A percentile compares a stretch with the other conserved stretches of the same genome.
Evolutionary conservation across 345 rosid species (phyloP).

Genomic region (Cochlearia excelsa): DNA sequence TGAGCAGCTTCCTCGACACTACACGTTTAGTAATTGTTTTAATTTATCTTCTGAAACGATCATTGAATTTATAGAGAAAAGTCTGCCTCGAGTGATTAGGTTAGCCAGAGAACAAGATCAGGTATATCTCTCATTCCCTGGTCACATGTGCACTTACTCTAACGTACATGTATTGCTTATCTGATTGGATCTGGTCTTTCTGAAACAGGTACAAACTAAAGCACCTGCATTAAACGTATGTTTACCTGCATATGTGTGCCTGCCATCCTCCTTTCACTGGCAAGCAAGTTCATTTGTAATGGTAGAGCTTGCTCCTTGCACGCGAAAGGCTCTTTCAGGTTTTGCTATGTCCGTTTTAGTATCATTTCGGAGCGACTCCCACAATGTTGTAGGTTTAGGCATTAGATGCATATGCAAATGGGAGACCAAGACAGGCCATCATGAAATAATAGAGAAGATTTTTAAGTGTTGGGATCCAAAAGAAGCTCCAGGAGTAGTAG

Average conservation of each 20-base stretch:
- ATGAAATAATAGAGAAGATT: neutral
- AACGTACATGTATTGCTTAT: neutral
- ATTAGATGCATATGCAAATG: conserved; percentile 15
- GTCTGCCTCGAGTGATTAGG: neutral
- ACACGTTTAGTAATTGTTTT: conserved; percentile 34
- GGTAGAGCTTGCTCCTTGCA: neutral
- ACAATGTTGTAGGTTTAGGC: neutral
- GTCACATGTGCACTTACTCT: neutral
- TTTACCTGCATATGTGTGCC: conserved; percentile 27
- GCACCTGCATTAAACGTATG: neutral
- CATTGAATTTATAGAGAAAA: neutral
- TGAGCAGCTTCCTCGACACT: too few relatives aligned
- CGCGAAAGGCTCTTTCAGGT: conserved; percentile 14
- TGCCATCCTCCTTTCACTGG: conserved; percentile 1
- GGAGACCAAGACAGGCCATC: neutral
- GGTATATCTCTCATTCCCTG: neutral
- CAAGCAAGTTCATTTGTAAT: conserved; percentile 2
- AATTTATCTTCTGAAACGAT: neutral
- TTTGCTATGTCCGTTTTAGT: conserved; percentile 24
- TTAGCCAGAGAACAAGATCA: conserved; percentile 1
- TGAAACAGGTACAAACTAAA: conserved; percentile 4
- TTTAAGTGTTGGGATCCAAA: conserved; percentile 3
- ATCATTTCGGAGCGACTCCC: conserved; percentile 18
- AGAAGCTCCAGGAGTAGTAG: conserved; percentile 18
- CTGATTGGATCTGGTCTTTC: neutral